Conservation (phyloP, 192 early-diverging fungal genomes). For the Mortierella alpina region DNA sequence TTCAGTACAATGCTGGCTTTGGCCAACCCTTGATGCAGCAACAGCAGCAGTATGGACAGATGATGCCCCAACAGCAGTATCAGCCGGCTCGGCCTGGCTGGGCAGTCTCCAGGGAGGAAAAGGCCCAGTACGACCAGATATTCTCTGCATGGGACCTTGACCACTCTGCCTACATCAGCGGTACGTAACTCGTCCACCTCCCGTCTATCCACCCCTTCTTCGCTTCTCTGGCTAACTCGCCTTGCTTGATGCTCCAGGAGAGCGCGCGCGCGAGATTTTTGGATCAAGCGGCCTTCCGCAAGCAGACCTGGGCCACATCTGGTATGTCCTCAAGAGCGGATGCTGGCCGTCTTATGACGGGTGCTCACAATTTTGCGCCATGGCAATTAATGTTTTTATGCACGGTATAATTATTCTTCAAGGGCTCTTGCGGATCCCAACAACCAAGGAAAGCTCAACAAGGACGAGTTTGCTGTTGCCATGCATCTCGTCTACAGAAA, state of each 20-base stretch:
- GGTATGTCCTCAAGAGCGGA: conserved; percentile 54
- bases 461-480: conserved; percentile 95
- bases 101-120: conserved; percentile 68
- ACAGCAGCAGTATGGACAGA: conserved; percentile 41
- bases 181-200: conserved; percentile 29
- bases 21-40: conserved; percentile 34
- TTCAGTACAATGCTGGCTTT: conserved; percentile 49
- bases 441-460: conserved; percentile 88
- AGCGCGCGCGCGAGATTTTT: conserved; percentile 79
- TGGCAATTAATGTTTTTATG: conserved; percentile 5
- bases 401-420: conserved; percentile 3
- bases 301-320: conserved; percentile 79
- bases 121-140: conserved; percentile 68
- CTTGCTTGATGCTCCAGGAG: conserved; percentile 44
- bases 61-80: conserved; percentile 51
- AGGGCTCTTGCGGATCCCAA: conserved; percentile 84
- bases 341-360: neutral
- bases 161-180: conserved; percentile 74
- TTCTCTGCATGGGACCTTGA: conserved; percentile 82
- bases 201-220: neutral
- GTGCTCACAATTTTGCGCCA: neutral
- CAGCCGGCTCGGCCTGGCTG: conserved; percentile 58
- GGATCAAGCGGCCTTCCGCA: conserved; percentile 76
- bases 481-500: conserved; percentile 97
- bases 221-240: neutral